Base-by-base conservation (phyloP, 2,329 filamentous ascomycete species). In the Diaporthe australafricana region DNA sequence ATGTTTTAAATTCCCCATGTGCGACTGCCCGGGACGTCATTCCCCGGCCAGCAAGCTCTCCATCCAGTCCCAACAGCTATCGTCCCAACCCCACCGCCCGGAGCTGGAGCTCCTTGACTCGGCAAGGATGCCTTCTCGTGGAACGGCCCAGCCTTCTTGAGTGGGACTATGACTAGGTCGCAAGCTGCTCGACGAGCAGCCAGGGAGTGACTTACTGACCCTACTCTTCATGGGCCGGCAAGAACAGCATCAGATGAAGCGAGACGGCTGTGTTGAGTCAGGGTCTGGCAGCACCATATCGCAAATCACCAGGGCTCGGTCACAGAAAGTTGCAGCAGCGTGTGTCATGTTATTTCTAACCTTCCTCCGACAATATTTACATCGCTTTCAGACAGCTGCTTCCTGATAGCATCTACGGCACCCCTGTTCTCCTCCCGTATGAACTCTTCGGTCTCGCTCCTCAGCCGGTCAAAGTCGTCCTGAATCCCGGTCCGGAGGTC, bases 21-120 rank as follows among this genome's bases (percentile, higher is more conserved):
- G 60, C 27, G 20, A 25, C 27, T 9, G 42, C 12, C 20, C 20
- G n/a, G 25, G 42, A 63, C 60, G 60, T 63, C 42, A 63, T 63
- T 30, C 5, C 42, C 20, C 57, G 20, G 20, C 20, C 57, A 11
- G 20, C n/a, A 1, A 32, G 50, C 50, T 53, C 27, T 53, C 50
- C 32, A 16, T 53, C 27, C 50, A 53, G 50, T 8, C 27, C 35
- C 52, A 25, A 48, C 57, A 63, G 42, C 42, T 63, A 30, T 38
- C 60, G 20, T 25, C 27, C 27, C 60, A 42, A 45, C 60, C 20
- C 6, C 22, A 2, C 7, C 3, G 32, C 57, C 60, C 60, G 60
- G 60, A 63, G 60, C 60, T 63, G 30, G 27, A 63, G 60, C 60
- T 63, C 60, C 60, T 63, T 25, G 20, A 35, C 30, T 63, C n/a